Evolutionary conservation across 768 basidiomycete genomes (phyloP), one percentile per base, ranked within the genome.

Genomic region (Lyophyllum semitale): DNA sequence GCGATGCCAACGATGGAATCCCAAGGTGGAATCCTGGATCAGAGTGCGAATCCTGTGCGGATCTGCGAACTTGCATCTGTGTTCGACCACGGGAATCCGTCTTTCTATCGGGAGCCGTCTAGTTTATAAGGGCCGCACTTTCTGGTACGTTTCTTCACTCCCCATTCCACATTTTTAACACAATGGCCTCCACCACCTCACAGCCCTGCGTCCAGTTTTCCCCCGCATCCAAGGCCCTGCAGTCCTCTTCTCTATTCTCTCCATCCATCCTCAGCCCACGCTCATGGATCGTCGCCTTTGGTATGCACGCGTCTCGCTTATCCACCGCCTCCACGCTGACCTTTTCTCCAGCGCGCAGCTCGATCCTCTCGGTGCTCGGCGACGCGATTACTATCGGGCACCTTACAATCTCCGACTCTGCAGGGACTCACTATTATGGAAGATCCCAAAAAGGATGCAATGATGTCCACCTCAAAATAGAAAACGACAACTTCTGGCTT

Each of bases 401-500:
- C 70, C 70, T 88, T 58, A 85, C 84, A 37, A 76, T 88, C 62
- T 74, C 78, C 66, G 86, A 88, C 71, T 75, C 79, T 12, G 75
- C 84, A 65, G 84, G 84, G 58, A 75, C 78, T 11, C 76, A 81
- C 64, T 76, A 83, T 63, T 88, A 84, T 61, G 85, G 86, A 42
- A 76, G 71, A 26, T 77, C 78, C 63, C 71, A 76, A 68, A 83
- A 83, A 63, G 83, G 80, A 51, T 82, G 77, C 69, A 85, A 84
- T 73, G 79, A 84, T 64, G 84, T 84, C 53, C 78, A 82, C 57
- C 65, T 89, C 54, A 78, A 76, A 58, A 73, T 89, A 54, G 63
- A 76, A 15, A 84, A 81, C 65, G 77, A 82, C 47, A 81, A 82
- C 67, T 89, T 89, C 63, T 89, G 87, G 87, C 70, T 83, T 50